phyloP scores from a whole-genome alignment of 2,329 filamentous ascomycete species.

The Ophiostoma piceae region DNA sequence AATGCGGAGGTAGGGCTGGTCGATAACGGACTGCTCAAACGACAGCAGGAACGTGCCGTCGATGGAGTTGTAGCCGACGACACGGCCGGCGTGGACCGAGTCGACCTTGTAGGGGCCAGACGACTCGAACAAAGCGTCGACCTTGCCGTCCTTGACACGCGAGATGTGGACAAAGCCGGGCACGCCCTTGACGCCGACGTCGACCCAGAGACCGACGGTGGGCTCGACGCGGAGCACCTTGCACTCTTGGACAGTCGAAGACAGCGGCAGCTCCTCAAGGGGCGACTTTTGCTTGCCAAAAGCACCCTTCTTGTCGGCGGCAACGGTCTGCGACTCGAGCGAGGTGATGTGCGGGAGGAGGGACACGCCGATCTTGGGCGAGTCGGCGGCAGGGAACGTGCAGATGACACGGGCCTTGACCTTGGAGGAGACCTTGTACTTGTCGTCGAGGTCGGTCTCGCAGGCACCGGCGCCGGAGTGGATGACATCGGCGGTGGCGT shows the following conservation, averaged over 20 bases:
- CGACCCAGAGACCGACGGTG: constrained; percentile 74
- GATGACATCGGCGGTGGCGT: constrained; percentile 83
- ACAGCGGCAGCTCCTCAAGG: constrained; percentile 60
- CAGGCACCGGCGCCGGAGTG: constrained; percentile 75
- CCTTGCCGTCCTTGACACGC: constrained; percentile 79
- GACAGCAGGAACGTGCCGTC: constrained; percentile 84
- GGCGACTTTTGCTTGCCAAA: constrained; percentile 37
- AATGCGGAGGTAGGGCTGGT: constrained; percentile 84
- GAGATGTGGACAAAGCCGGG: constrained; percentile 95
- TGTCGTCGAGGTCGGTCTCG: constrained; percentile 64
- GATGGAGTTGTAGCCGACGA: constrained; percentile 80
- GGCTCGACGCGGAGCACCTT: constrained; percentile 75
- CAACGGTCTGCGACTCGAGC: constrained; percentile 37
- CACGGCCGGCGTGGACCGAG: constrained; percentile 71
- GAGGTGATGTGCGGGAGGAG: constrained; percentile 76
- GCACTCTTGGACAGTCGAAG: constrained; percentile 69
- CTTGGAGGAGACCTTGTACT: constrained; percentile 78
- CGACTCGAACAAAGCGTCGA: constrained; percentile 72
- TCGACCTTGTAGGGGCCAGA: constrained; percentile 74
- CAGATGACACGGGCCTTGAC: constrained; percentile 82
- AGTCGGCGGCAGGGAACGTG: constrained; percentile 73
- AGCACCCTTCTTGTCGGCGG: constrained; percentile 26
- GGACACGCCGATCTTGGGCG: constrained; percentile 81
- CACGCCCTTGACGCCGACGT: constrained; percentile 61
- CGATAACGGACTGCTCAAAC: constrained; percentile 72